Conservation (phyloP, 176 grass and related monocot species). For the Cenchrus purpureus region DNA sequence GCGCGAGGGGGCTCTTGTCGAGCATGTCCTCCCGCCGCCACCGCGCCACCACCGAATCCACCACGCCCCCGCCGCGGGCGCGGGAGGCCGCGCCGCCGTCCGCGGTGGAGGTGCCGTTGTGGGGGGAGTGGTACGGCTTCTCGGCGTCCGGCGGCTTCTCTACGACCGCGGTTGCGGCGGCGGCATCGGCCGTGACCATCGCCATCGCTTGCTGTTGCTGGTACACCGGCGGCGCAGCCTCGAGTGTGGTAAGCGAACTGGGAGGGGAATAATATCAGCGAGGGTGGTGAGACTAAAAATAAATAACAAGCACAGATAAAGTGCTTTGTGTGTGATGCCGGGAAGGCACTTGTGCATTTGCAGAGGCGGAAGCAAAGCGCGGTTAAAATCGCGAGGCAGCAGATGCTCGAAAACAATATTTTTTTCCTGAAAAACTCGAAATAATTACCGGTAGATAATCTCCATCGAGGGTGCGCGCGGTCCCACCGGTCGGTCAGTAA, state of each 20-base stretch:
- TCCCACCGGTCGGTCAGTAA: background rate
- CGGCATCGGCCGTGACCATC: constrained; percentile 42
- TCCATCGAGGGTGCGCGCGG: background rate
- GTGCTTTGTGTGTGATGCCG: constrained; percentile 43
- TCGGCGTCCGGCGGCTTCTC: constrained; percentile 38
- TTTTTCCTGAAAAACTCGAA: background rate
- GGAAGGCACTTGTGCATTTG: constrained; percentile 23
- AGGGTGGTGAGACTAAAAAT: background rate
- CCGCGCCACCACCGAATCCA: constrained; percentile 52
- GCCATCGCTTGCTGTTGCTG: constrained; percentile 39
- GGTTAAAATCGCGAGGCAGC: background rate
- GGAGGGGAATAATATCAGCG: background rate
- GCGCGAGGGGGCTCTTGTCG: constrained; percentile 63
- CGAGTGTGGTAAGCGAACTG: background rate
- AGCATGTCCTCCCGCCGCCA: constrained; percentile 76
- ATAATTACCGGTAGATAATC: background rate
- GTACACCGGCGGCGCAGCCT: background rate
- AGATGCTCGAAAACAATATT: background rate
- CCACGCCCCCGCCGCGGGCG: constrained; percentile 26
- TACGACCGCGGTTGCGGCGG: background rate
- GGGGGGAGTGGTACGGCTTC: constrained; percentile 35
- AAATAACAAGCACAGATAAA: background rate
- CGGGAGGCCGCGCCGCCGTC: background rate
- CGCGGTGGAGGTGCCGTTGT: constrained; percentile 37
- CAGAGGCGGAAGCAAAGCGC: constrained; percentile 26